A percentile compares a stretch with the other conserved stretches of the same genome.
Conservation (phyloP, 805 yeast species). For the Brettanomyces custersianus region DNA sequence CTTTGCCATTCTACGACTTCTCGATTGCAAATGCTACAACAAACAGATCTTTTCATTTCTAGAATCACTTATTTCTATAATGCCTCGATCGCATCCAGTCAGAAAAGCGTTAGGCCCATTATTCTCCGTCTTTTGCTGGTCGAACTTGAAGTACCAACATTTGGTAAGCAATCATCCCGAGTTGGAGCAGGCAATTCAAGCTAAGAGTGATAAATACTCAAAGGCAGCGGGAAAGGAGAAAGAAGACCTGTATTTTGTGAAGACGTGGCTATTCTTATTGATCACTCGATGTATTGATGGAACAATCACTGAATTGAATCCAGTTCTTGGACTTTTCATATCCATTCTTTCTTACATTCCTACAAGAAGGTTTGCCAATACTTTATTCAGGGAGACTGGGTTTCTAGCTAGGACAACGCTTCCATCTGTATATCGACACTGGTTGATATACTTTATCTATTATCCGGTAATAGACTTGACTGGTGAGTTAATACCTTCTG, state of each 20-base stretch:
- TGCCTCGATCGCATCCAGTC: neutral
- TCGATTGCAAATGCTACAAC: no score
- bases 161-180: slow-evolving; percentile 3
- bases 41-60: no score
- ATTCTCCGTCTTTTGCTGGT: slow-evolving; percentile 28
- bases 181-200: neutral
- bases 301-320: neutral
- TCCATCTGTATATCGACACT: neutral
- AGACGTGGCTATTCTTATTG: neutral
- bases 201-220: neutral
- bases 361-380: slow-evolving; percentile 28
- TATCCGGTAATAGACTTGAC: slow-evolving; percentile 33
- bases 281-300: neutral
- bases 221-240: neutral
- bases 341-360: slow-evolving; percentile 31
- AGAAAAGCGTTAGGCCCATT: slow-evolving; percentile 15
- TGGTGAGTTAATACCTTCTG: neutral
- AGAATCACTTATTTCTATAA: no score
- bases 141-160: slow-evolving; percentile 13
- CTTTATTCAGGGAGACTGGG: slow-evolving; percentile 22
- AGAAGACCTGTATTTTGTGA: neutral
- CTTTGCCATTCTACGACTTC: neutral
- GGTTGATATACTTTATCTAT: slow-evolving; percentile 19
- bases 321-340: slow-evolving; percentile 17
- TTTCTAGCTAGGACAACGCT: slow-evolving; percentile 11